A percentile compares a stretch with the other conserved stretches of the same genome.
Conservation (phyloP, 208 protist genomes). For the Trypanosoma platydactyli region DNA sequence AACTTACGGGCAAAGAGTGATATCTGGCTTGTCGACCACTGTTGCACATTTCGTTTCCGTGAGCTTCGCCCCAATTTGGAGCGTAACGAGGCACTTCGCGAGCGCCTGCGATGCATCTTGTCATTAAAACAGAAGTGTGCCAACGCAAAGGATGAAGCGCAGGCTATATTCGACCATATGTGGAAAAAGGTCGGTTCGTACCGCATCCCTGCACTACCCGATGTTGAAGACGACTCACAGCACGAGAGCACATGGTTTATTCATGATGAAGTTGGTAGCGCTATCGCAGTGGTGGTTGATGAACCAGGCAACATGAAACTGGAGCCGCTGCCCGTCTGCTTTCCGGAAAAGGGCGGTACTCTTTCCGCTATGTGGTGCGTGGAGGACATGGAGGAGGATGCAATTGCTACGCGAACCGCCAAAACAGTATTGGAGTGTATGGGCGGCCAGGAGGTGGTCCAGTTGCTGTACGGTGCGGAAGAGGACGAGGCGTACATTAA, state of each 20-base stretch:
- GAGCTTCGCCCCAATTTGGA: constrained; percentile 37
- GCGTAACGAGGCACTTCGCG: constrained; percentile 32
- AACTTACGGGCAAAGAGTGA: constrained; percentile 38
- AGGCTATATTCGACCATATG: constrained; percentile 37
- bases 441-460: constrained; percentile 23
- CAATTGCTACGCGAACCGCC: constrained; percentile 28
- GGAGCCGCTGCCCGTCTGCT: constrained; percentile 46
- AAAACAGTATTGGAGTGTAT: constrained; percentile 31
- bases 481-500: constrained; percentile 22
- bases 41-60: constrained; percentile 42
- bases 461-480: constrained; percentile 33
- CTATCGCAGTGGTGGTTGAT: constrained; percentile 31
- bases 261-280: constrained; percentile 57
- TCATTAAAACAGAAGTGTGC: constrained; percentile 16
- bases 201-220: constrained; percentile 22
- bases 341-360: constrained; percentile 41
- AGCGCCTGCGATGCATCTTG: constrained; percentile 35
- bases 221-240: constrained; percentile 19
- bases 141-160: constrained; percentile 14
- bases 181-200: constrained; percentile 45
- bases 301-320: constrained; percentile 41
- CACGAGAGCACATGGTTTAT: constrained; percentile 44
- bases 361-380: constrained; percentile 56
- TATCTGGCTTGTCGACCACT: constrained; percentile 64
- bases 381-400: constrained; percentile 39